These are phyloP conservation scores for Carex myosuroides DNA, from an alignment of 176 grass and related monocot species.

Conservation along the genomic window DNA sequence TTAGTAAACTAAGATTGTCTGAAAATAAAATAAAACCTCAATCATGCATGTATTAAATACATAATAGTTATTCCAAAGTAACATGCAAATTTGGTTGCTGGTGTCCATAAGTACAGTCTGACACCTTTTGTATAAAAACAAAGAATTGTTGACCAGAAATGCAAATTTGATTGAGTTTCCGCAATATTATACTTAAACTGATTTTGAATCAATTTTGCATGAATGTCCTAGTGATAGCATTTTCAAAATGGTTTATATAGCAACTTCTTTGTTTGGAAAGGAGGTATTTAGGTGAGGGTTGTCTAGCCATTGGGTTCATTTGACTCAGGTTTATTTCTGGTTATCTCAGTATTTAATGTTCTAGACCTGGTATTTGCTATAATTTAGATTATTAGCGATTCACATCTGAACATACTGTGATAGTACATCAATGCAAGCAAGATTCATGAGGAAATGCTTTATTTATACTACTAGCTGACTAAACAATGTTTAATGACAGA, in stretches of 20 bases:
- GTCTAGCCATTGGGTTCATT: not conserved
- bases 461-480: too few relatives aligned
- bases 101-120: not conserved
- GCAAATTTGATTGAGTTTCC: not conserved
- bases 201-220: not conserved
- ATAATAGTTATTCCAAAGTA: not conserved
- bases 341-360: too few relatives aligned
- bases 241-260: not conserved
- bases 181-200: not conserved
- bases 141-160: not conserved
- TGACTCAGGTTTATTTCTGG: too few relatives aligned
- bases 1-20: not conserved
- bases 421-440: too few relatives aligned
- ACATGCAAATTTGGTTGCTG: not conserved
- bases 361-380: too few relatives aligned
- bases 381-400: too few relatives aligned
- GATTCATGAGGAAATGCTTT: too few relatives aligned
- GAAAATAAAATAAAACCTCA: not conserved
- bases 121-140: not conserved
- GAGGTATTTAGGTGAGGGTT: not conserved
- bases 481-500: too few relatives aligned
- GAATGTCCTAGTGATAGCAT: not conserved
- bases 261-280: not conserved
- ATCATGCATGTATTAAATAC: not conserved
- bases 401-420: too few relatives aligned